Base-by-base conservation (phyloP, 1,284 basidiomycete genomes). In the Termitomyces sp. region DNA sequence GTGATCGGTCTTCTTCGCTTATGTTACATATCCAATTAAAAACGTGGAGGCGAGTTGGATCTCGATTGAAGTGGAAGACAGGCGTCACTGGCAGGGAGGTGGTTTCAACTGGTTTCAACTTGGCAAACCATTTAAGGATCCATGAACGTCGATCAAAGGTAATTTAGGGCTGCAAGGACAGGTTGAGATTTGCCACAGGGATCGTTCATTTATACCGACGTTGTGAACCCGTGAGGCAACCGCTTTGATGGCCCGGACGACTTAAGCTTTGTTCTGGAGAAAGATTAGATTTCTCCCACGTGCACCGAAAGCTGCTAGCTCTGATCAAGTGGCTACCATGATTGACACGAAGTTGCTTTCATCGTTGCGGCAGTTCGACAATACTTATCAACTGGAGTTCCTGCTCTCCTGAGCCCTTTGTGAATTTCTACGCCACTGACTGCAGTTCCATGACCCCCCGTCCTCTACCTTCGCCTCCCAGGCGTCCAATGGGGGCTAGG, bases 1-100 rank as follows among this genome's bases (percentile, higher is more conserved):
- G 56, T 61, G 62, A 64, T 64, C 61, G 61, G 62, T 57, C 60
- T 61, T 62, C 60, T 60, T 59, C 54, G 55, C 46, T 57, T 59
- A 59, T 55, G 35, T 48, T 39, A 39, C 38, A 44, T 50, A 58
- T 39, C 50, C 46, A 55, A 55, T 61, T 60, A 54, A 60, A 55
- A 58, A 59, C 56, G 53, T 54, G 56, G 50, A 59, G 50, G 52
- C 50, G 50, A 56, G 50, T 50, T 57, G 49, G 60, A 62, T 62
- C 57, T 60, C 50, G 57, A 60, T 60, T 52, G 44, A 46, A 46
- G 40, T 43, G 14, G 40, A 26, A 37, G 38, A 51, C 53, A 56
- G 50, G 43, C 34, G 33, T 18, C 42, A 50, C 28, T 30, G 28
- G 21, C 43, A 55, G 47, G 43, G 21, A 24, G 21, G 21, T 24